Base-by-base conservation (phyloP, 1,284 basidiomycete genomes). In the Vanrija sp. region DNA sequence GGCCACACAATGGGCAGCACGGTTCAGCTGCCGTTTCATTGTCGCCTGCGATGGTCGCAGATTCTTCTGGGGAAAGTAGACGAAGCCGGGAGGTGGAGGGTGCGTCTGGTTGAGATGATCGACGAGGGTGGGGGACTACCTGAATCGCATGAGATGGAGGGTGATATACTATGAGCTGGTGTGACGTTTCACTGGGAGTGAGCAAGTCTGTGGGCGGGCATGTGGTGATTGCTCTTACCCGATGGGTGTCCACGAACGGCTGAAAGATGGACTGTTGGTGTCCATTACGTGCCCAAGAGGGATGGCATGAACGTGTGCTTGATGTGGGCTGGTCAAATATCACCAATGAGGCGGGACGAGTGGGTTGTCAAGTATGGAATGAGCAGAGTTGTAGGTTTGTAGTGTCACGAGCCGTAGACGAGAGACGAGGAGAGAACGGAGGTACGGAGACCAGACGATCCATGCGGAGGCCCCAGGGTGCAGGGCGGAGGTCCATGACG, bases 131-230 rank as follows among this genome's bases (percentile, higher is more conserved):
- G 7, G 61, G 61, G 1, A 62, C 55, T 3, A 94, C 87, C 23
- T 88, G 83, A 14, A 94, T 79, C 0, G 89, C 90, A 71, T 93
- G 89, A 0, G 88, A 91, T 1, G 83, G 86, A 0, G 90, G 85
- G 68, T 93, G 89, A 77, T 93, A 94, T 18, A 93, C 81, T 26
- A 94, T 90, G 51, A 93, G 85, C 69, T 92, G 89, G 73, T 90
- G 88, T 0, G 88, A 86, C 6, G 84, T 83, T 52, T 76, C 74
- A 6, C 77, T 72, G 49, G 54, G 15, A 15, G 45, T 51, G 12
- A 54, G 51, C n/a, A 47, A 34, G 47, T 12, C 14, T 38, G 29
- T 9, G 34, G 10, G 16, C 15, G 12, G 5, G 21, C 14, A n/a
- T 4, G 38, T 14, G 19, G 42, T 19, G 38, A 16, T 16, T 2